Base-by-base conservation (phyloP, 2,329 filamentous ascomycete genomes). In the Phialophora expanda region DNA sequence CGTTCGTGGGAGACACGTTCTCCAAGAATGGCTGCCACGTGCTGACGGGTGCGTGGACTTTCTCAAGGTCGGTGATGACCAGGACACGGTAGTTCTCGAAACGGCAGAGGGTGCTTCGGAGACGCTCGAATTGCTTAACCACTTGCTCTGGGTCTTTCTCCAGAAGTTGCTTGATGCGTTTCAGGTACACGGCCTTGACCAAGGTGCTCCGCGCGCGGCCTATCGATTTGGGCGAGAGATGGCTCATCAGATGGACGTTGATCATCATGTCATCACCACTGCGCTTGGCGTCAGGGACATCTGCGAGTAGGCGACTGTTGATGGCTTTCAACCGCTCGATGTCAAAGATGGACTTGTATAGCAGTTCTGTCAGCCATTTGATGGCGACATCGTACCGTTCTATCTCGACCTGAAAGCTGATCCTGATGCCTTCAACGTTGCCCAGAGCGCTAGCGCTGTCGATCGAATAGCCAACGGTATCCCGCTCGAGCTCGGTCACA, bases 251-350 rank as follows among this genome's bases (percentile, higher is more conserved):
- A 72, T 95, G 83, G 5, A 88, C 85, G 1, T 85, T 82, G 55
- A 80, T 81, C 30, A 84, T 78, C 87, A 90, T 89, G 65, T 83
- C 77, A 60, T 79, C 78, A 46, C 95, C 95, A 72, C 90, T 91
- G 50, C 95, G 91, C 82, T 98, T 99, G 60, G 89, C 84, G 75
- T 97, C 93, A 0, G 95, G 95, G 20, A 99, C 90, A 73, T 98
- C 94, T 2, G 93, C 93, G 20, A 97, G 84, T 54, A 96, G 87
- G 77, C 97, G 96, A 65, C 89, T 88, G 17, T 96, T 82, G 46
- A 86, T 85, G 1, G 86, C 82, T 59, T 84, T 82, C 24, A 89
- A 78, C 67, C 87, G 80, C 64, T 83, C 91, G 2, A 89, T 84
- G 73, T 98, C 94, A 74, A 98, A 97, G 59, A 97, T 84, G 46